These are phyloP conservation scores for Podaxis sp. DNA, from an alignment of 768 basidiomycete genomes.

Conservation along the genomic window DNA sequence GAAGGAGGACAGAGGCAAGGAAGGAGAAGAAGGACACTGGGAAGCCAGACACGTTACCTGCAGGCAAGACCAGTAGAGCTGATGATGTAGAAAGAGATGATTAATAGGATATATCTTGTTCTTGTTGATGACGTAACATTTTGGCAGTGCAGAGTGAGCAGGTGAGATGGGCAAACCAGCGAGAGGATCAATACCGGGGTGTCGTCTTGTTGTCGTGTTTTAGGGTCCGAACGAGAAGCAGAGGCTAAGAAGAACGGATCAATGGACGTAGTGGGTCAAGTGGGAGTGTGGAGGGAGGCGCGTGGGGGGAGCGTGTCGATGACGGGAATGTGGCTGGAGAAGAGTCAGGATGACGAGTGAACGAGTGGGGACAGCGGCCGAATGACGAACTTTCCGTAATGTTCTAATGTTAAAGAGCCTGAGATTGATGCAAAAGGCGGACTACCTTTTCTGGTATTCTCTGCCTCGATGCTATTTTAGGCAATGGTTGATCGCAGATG, in stretches of 20 bases:
- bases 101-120: constrained; percentile 5
- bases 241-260: not conserved
- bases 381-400: not conserved
- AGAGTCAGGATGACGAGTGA: not conserved
- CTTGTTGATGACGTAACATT: not conserved
- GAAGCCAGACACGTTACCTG: constrained; percentile 46
- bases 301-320: not conserved
- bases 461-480: not conserved
- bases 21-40: constrained; percentile 40
- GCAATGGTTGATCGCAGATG: not conserved
- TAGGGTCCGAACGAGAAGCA: not conserved
- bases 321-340: not conserved
- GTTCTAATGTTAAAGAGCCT: not conserved
- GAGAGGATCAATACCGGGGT: not conserved
- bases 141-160: too few relatives aligned
- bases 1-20: constrained; percentile 37
- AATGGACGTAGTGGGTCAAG: not conserved
- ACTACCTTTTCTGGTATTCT: not conserved
- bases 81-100: not conserved
- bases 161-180: too few relatives aligned
- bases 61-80: constrained; percentile 8
- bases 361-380: not conserved
- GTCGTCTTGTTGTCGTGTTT: not conserved
- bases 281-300: not conserved
- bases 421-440: not conserved